Evolutionary conservation across 768 basidiomycete species (phyloP).

Genomic region (Xerocomellus chrysenteron): DNA sequence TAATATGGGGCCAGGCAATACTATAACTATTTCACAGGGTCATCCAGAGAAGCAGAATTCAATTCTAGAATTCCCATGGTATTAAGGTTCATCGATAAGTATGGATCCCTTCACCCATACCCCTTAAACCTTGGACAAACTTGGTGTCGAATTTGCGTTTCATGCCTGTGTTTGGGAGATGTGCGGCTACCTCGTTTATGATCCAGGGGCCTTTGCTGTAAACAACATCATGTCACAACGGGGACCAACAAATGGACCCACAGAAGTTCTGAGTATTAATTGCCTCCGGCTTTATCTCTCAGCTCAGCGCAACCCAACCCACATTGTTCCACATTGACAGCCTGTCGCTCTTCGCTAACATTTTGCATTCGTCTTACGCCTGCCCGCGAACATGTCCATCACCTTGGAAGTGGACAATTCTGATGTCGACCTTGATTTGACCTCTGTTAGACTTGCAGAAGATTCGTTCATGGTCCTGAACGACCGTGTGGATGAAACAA

Average conservation of each 20-base stretch:
- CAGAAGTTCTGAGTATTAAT: slow-evolving; percentile 10
- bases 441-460: slow-evolving; percentile 3
- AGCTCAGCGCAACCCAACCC: neutral
- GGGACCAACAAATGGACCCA: slow-evolving; percentile 18
- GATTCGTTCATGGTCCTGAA: slow-evolving; percentile 11
- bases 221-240: neutral
- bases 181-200: neutral
- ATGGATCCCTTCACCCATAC: neutral
- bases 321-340: neutral
- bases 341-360: neutral
- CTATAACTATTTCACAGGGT: neutral
- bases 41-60: neutral
- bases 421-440: slow-evolving; percentile 6
- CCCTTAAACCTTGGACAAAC: neutral
- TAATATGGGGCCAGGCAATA: too few species aligned
- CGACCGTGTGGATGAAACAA: slow-evolving; percentile 1
- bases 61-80: neutral
- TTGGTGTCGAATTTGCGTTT: slow-evolving; percentile 21
- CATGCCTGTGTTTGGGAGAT: slow-evolving; percentile 21
- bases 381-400: slow-evolving; percentile 11
- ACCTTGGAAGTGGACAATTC: slow-evolving; percentile 13
- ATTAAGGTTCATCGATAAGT: slow-evolving; percentile 21
- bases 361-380: neutral
- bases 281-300: neutral
- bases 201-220: neutral